Percentiles rank a stretch among this genome's conserved stretches.
These are phyloP conservation scores for Pisolithus sp. DNA, from an alignment of 768 basidiomycete genomes.

Conservation along the genomic window DNA sequence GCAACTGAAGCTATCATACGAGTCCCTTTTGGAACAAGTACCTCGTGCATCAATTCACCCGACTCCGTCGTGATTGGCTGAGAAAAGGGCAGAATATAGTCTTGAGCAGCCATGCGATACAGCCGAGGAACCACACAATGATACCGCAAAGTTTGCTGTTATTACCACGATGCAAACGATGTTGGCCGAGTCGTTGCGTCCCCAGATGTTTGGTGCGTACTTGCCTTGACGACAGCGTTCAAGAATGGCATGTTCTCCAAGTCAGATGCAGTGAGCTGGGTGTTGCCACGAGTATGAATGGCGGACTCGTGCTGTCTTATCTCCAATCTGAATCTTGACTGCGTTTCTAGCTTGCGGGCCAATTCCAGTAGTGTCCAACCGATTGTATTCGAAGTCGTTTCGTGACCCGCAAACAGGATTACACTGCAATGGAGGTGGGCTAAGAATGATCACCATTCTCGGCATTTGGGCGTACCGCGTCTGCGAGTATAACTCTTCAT, in stretches of 20 bases:
- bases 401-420: conserved; percentile 48
- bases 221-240: conserved; percentile 39
- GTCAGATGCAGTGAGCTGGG: conserved; percentile 35
- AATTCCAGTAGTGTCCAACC: conserved; percentile 62
- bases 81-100: conserved; percentile 56
- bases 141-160: conserved; percentile 41
- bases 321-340: conserved; percentile 57
- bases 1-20: conserved; percentile 48
- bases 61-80: conserved; percentile 41
- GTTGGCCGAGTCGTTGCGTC: neutral
- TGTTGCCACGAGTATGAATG: conserved; percentile 31
- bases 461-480: neutral
- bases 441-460: neutral
- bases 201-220: neutral
- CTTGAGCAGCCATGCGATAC: conserved; percentile 42
- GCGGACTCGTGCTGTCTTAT: conserved; percentile 22
- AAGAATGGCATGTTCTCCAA: conserved; percentile 47
- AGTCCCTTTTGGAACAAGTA: conserved; percentile 46
- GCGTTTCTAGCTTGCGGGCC: conserved; percentile 50
- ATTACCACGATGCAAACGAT: too few relatives aligned
- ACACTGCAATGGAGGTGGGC: conserved; percentile 24
- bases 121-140: conserved; percentile 48
- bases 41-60: conserved; percentile 36
- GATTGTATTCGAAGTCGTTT: conserved; percentile 53
- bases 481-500: conserved; percentile 7